Conservation (phyloP, 129 eudicot genomes). For the Heracleum sosnowskyi region DNA sequence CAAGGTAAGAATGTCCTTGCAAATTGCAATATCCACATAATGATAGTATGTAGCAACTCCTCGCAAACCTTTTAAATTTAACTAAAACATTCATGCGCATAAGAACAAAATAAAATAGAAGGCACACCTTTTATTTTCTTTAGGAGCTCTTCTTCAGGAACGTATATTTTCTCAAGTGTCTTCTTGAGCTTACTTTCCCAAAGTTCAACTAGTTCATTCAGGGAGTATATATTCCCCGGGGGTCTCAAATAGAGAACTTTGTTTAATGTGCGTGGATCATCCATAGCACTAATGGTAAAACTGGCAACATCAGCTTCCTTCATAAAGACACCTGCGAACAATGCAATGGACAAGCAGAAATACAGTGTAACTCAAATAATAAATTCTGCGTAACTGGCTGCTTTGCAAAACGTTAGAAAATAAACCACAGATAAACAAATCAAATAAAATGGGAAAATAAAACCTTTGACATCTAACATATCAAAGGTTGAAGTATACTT, state of each 20-base stretch:
- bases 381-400: too few species aligned
- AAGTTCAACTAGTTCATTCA: constrained; percentile 59
- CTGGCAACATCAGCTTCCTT: constrained; percentile 77
- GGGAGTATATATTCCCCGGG: constrained; percentile 62
- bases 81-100: neutral
- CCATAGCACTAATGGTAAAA: constrained; percentile 69
- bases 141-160: constrained; percentile 66
- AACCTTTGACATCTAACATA: too few species aligned
- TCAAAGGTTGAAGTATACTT: too few species aligned
- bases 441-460: neutral
- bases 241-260: constrained; percentile 70
- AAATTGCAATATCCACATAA: neutral
- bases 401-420: neutral
- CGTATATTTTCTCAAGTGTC: constrained; percentile 45
- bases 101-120: neutral
- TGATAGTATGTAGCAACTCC: neutral
- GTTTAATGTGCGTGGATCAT: constrained; percentile 72
- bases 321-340: constrained; percentile 58
- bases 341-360: neutral
- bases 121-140: constrained; percentile 60
- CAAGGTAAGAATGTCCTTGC: neutral
- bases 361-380: neutral
- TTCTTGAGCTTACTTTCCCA: constrained; percentile 82
- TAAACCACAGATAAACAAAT: too few species aligned
- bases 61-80: neutral